phyloP scores from a whole-genome alignment of 495 filamentous ascomycete species.

The Talaromyces nanjingensis region DNA sequence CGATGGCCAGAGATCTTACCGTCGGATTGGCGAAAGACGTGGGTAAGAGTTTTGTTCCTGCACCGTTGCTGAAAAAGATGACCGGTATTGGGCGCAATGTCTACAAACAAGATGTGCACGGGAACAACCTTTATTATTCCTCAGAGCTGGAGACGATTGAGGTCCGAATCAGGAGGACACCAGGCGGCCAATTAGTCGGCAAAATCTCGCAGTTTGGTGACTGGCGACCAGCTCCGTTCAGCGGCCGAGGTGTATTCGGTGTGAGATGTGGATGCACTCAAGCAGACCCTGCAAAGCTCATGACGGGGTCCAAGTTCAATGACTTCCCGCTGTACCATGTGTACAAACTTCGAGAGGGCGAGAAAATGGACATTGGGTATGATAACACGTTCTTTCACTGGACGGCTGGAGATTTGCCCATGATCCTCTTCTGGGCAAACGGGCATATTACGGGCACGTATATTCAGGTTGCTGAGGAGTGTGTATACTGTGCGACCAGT shows the following conservation, averaged over 20 bases:
- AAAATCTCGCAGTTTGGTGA: constrained; percentile 1
- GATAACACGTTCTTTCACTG: background rate
- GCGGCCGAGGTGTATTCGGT: background rate
- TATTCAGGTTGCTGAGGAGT: constrained; percentile 1
- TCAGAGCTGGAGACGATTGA: background rate
- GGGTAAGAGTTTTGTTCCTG: background rate
- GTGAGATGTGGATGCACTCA: background rate
- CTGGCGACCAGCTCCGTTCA: background rate
- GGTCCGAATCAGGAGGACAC: background rate
- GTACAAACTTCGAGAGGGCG: background rate
- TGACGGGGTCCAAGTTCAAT: background rate
- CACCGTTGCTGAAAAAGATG: background rate
- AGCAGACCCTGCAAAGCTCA: background rate
- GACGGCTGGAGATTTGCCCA: background rate
- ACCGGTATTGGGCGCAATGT: background rate
- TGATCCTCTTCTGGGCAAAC: background rate
- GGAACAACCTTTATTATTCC: background rate
- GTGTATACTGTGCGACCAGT: background rate
- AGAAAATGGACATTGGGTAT: background rate
- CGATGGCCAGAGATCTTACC: background rate
- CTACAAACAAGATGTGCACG: background rate
- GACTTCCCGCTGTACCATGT: background rate
- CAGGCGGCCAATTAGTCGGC: background rate
- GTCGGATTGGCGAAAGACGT: background rate
- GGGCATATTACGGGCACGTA: background rate